Conservation (phyloP, 148 eudicot species). For the Cornus florida region DNA sequence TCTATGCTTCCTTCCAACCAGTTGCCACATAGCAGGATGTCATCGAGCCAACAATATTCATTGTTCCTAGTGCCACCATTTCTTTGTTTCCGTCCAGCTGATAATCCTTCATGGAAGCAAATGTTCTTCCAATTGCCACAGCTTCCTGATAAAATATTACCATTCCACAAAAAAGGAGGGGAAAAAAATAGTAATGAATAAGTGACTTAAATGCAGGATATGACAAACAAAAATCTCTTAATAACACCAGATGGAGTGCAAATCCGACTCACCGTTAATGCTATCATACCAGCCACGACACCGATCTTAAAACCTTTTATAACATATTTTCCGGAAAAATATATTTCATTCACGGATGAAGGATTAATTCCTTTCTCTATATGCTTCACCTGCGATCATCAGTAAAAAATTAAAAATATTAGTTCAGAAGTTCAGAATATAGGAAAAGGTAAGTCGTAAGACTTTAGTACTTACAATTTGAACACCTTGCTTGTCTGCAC, state of each 20-base stretch:
- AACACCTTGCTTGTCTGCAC: slow-evolving; percentile 61
- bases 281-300: slow-evolving; percentile 43
- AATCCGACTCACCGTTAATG: slow-evolving; percentile 37
- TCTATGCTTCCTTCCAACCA: slow-evolving; percentile 28
- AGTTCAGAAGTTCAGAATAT: neutral
- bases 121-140: slow-evolving; percentile 71
- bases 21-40: slow-evolving; percentile 79
- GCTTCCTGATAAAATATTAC: slow-evolving; percentile 51
- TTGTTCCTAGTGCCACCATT: slow-evolving; percentile 68
- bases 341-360: slow-evolving; percentile 45
- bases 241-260: neutral
- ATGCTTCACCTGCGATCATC: slow-evolving; percentile 41
- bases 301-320: slow-evolving; percentile 38
- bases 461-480: slow-evolving; percentile 32
- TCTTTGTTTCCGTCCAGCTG: slow-evolving; percentile 74
- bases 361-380: slow-evolving; percentile 68
- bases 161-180: neutral
- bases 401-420: neutral
- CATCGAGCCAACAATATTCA: slow-evolving; percentile 75
- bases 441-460: neutral
- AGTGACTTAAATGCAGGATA: neutral
- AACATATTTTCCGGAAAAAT: slow-evolving; percentile 38
- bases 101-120: slow-evolving; percentile 73
- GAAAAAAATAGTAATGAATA: neutral
- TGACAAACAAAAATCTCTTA: neutral